Conservation (phyloP, 1,284 basidiomycete genomes). For the Pyrrhoderma lamaoense region DNA sequence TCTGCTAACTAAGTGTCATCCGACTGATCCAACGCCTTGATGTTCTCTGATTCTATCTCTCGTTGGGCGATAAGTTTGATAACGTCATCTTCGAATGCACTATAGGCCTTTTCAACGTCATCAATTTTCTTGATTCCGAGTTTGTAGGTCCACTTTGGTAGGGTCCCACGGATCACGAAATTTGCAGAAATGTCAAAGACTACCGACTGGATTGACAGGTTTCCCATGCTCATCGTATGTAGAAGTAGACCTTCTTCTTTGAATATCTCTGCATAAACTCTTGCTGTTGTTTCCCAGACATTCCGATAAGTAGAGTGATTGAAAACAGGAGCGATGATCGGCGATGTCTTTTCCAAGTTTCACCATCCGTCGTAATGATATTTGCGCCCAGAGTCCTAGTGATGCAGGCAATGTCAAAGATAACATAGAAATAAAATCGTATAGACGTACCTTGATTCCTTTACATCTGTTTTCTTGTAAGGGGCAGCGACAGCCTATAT, state of each 20-base stretch:
- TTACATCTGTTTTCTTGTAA: not conserved
- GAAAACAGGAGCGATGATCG: constrained; percentile 29
- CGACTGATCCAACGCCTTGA: constrained; percentile 1
- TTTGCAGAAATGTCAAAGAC: constrained; percentile 9
- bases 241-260: constrained; percentile 21
- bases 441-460: not conserved
- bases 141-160: constrained; percentile 10
- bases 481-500: not conserved
- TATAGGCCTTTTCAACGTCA: constrained; percentile 12
- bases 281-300: constrained; percentile 22
- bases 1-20: not conserved
- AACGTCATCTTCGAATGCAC: constrained; percentile 13
- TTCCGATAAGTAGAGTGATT: constrained; percentile 24
- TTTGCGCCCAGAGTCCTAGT: constrained; percentile 27
- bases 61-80: constrained; percentile 5
- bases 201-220: constrained; percentile 11
- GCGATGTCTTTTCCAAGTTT: constrained; percentile 28
- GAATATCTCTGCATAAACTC: constrained; percentile 26
- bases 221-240: constrained; percentile 8
- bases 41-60: constrained; percentile 10
- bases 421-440: not conserved
- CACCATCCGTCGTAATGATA: constrained; percentile 25
- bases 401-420: not conserved
- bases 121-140: constrained; percentile 9
- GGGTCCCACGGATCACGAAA: constrained; percentile 1